These are phyloP conservation scores for Athelia psychrophila DNA, from an alignment of 1,284 basidiomycete genomes.

Conservation along the genomic window DNA sequence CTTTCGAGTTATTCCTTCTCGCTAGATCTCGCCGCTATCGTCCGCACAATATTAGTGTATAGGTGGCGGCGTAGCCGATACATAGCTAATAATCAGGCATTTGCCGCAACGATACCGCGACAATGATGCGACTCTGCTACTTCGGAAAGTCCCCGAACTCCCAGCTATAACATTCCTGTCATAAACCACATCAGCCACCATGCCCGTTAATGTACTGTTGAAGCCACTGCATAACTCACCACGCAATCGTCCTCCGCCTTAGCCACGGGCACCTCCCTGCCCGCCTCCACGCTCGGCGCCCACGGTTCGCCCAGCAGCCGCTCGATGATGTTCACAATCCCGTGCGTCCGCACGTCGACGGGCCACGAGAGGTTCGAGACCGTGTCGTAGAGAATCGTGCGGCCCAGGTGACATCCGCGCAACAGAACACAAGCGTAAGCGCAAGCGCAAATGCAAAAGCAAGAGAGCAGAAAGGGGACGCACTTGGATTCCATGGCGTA, in stretches of 20 bases:
- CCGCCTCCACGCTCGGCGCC: slow-evolving; percentile 54
- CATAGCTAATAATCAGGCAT: no score
- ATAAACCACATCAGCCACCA: background rate
- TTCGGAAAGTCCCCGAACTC: slow-evolving; percentile 57
- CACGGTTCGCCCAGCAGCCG: slow-evolving; percentile 76
- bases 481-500: slow-evolving; percentile 78
- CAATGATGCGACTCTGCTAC: no score
- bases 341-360: slow-evolving; percentile 79
- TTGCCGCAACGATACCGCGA: no score
- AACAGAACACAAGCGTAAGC: background rate
- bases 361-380: slow-evolving; percentile 83
- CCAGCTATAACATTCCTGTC: slow-evolving; percentile 69
- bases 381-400: slow-evolving; percentile 88
- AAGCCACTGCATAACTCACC: no score
- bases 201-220: no score
- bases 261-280: slow-evolving; percentile 59
- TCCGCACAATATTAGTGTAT: no score
- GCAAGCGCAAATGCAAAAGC: slow-evolving; percentile 1
- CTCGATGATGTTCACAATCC: slow-evolving; percentile 82
- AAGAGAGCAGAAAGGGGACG: slow-evolving; percentile 2
- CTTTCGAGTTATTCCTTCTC: no score
- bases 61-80: no score
- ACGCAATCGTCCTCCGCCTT: slow-evolving; percentile 56
- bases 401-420: slow-evolving; percentile 79
- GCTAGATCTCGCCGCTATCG: no score